Evolutionary conservation across 768 basidiomycete species (phyloP), one percentile per base, ranked within the genome.

Genomic region (Hortiboletus flavorubellus): DNA sequence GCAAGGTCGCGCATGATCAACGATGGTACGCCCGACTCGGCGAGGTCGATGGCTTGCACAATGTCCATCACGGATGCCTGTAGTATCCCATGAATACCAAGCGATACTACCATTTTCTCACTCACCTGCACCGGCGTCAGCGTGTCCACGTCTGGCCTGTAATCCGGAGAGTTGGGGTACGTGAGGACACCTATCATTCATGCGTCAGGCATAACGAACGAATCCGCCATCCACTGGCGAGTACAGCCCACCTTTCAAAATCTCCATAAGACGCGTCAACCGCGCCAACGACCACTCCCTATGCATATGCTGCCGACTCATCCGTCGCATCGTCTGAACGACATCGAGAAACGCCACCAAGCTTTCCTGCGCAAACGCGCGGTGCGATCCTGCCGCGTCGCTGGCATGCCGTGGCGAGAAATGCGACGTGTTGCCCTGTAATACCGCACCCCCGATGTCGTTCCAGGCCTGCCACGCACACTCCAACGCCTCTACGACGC

Each of bases 131-230:
- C 82, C 41, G 91, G 89, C 21, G 84, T 83, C 37, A 98, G 76
- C 21, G 75, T 71, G 65, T 98, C 95, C 40, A 94, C 77, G 63
- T 99, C 96, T 2, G 91, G 87, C 40, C 93, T 78, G 68, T 92
- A 96, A 64, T 96, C 93, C 14, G 89, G 85, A 0, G 91, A 94
- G 53, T 78, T 76, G 2, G 85, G 75, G 65, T 97, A 97, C 0
- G 90, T 94, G 60, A 91, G 73, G 35, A 89, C 78, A 29, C 85
- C 89, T 90, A 59, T 5, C 47, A 41, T 38, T 5, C 16, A 18
- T 15, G 30, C 21, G 49, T 50, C 21, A 59, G 26, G 21, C 12
- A 18, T 12, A 3, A 40, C n/a, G 2, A 18, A 37, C 16, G 4
- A n/a, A 26, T 26, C 9, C 37, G 10, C 18, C 18, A 30, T 14